Base-by-base conservation (phyloP, 129 eudicot genomes). In the Flaveria bidentis region DNA sequence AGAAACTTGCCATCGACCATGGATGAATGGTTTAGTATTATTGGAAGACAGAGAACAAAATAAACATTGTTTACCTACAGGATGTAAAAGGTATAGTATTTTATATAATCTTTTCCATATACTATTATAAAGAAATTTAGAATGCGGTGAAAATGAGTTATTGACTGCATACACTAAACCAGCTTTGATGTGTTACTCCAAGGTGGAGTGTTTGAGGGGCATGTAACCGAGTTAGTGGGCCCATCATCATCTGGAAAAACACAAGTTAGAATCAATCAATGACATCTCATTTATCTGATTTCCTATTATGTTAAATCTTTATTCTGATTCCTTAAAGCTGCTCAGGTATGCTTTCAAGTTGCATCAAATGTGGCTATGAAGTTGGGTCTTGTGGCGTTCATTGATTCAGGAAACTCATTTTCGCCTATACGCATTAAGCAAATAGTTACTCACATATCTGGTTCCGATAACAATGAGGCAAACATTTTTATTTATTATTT, bases 161-260 rank as follows among this genome's bases (percentile, higher is more conserved):
- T 25, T 86, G 58, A 70, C 47, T 78, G 41, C 16, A 7, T 39
- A 69, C 22, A 75, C 47, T 80, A 78, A 50, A 83, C 65, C 81
- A 92, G 97, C 69, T 80, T 87, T 69, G 96, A 89, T 82, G 30
- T 78, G 75, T 73, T 88, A 18, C 96, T 93, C 64, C 84, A 84
- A 74, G 98, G 92, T 67, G 98, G 95, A 55, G 79, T 93, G 33
- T 78, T 84, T 28, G 82, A 63, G 75, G 97, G 98, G 30, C 83
- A 86, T 77, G 82, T 93, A 46, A 87, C 83, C 63, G 97, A 93
- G 81, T 76, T 93, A 62, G 97, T 93, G 78, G 97, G 98, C 49
- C 86, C 92, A 41, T 90, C 98, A 62, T 90, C 92, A 46, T 90
- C 97, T 72, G 89, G 98, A 58, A 93, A 90, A 84, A 90, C 98